Base-by-base conservation (phyloP, 2,329 filamentous ascomycete species). In the Metarhizium brunneum region DNA sequence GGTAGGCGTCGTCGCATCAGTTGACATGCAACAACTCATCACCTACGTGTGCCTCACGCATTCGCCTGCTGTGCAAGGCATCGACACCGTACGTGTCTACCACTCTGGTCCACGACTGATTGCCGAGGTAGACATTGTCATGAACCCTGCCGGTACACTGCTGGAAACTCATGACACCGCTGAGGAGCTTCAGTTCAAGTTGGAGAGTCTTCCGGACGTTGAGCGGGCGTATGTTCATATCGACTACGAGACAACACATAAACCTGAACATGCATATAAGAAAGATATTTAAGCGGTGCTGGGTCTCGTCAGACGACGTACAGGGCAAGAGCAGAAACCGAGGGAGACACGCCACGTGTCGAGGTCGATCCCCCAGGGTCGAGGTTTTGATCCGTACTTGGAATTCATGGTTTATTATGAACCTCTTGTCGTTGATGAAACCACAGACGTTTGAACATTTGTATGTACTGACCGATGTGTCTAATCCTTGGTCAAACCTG, bases 221-320 rank as follows among this genome's bases (percentile, higher is more conserved):
- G 94, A 97, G 79, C 77, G 94, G 57, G 91, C 91, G 0, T 97
- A 96, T 68, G 94, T 97, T 20, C 94, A 99, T 69, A 92, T 96
- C 18, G 94, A 99, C 70, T 97, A 95, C 64, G 94, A 97, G 75
- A 96, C 92, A 4, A 91, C 87, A 18, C 94, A 97, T 71, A 92
- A 94, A 70, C 92, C 92, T 0, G 92, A 96, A 75, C 92, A 85
- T 64, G 73, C 74, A 14, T 76, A 73, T 57, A 85, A 84, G 74
- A 86, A 86, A 71, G 79, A 85, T 59, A 59, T 85, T 42, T 85
- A 43, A 45, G 16, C 18, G 14, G 16, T 14, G 10, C n/a, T 6
- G 14, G 14, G 40, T 42, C 14, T 16, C n/a, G 40, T 18, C 6
- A 18, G 40, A 42, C 40, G 14, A 42, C 40, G 14, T 13, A 42